Evolutionary conservation across 2,329 filamentous ascomycete genomes (phyloP).

Genomic region (Diplodia scrobiculata): DNA sequence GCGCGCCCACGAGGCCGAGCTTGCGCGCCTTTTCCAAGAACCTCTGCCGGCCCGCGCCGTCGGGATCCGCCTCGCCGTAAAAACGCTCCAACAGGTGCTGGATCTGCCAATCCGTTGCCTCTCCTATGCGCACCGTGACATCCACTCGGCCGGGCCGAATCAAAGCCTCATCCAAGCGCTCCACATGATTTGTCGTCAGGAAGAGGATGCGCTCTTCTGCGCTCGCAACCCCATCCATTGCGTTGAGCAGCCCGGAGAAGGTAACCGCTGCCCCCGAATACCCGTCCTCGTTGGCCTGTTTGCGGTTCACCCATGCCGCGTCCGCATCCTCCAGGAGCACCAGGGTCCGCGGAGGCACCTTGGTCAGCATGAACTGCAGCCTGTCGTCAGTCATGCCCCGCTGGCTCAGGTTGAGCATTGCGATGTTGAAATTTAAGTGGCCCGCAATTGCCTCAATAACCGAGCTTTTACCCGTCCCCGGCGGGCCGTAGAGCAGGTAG

Average conservation of each 20-base stretch:
- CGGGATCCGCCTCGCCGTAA: slow-evolving; percentile 77
- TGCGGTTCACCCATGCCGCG: slow-evolving; percentile 82
- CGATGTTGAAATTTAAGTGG: slow-evolving; percentile 88
- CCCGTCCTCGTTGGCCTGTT: slow-evolving; percentile 75
- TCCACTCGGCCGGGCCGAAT: slow-evolving; percentile 91
- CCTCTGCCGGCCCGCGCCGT: slow-evolving; percentile 62
- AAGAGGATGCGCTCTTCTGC: slow-evolving; percentile 93
- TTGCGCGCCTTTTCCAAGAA: slow-evolving; percentile 73
- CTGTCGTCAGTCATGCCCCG: slow-evolving; percentile 87
- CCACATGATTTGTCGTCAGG: slow-evolving; percentile 91
- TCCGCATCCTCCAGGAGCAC: slow-evolving; percentile 88
- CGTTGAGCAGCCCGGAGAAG: slow-evolving; percentile 79
- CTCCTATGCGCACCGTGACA: slow-evolving; percentile 85
- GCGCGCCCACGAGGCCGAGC: slow-evolving; percentile 68
- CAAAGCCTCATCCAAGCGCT: slow-evolving; percentile 82
- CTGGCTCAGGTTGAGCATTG: slow-evolving; percentile 88
- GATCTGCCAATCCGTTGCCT: slow-evolving; percentile 84
- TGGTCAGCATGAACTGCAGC: slow-evolving; percentile 80
- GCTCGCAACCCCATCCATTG: slow-evolving; percentile 82
- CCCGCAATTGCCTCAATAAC: slow-evolving; percentile 95
- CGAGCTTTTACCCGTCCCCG: slow-evolving; percentile 89
- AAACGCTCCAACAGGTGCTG: slow-evolving; percentile 90
- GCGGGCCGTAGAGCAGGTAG: slow-evolving; percentile 85
- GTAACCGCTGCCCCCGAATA: slow-evolving; percentile 88
- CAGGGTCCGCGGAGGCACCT: slow-evolving; percentile 78